phyloP scores from a whole-genome alignment of 495 filamentous ascomycete species.

The Penicillium verhagenii region DNA sequence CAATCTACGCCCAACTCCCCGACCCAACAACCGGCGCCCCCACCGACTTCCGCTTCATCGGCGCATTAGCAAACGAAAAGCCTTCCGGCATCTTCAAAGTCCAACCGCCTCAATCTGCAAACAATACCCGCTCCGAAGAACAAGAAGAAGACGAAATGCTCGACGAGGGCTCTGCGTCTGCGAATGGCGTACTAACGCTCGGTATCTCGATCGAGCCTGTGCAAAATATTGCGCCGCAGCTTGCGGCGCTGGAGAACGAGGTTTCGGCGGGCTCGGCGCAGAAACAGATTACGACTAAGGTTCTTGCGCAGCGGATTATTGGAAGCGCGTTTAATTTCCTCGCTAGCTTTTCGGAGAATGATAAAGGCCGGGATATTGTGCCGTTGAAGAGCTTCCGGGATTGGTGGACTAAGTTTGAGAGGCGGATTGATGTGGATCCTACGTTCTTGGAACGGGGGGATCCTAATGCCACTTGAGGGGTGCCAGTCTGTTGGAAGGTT shows the following conservation, averaged over 20 bases:
- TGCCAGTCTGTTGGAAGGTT: not conserved
- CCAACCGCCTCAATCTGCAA: conserved; percentile 17
- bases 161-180: conserved; percentile 33
- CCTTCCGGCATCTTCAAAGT: conserved; percentile 86
- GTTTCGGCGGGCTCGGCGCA: conserved; percentile 7
- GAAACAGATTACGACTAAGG: conserved; percentile 57
- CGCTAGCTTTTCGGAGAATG: conserved; percentile 71
- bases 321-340: conserved; percentile 97
- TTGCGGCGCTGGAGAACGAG: conserved; percentile 56
- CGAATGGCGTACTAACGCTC: conserved; percentile 55
- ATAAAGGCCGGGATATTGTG: conserved; percentile 74
- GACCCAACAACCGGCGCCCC: conserved; percentile 30
- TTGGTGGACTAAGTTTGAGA: conserved; percentile 98
- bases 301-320: conserved; percentile 89
- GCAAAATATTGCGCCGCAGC: conserved; percentile 63
- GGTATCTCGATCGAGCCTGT: conserved; percentile 82
- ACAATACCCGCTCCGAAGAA: conserved; percentile 24
- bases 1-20: conserved; percentile 80
- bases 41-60: conserved; percentile 73
- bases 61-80: conserved; percentile 83
- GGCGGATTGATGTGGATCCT: conserved; percentile 79
- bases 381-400: conserved; percentile 89
- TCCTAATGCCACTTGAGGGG: conserved; percentile 27
- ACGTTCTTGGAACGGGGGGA: conserved; percentile 83
- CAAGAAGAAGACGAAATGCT: conserved; percentile 44